Conservation (phyloP, 176 grass and related monocot species). For the barley (Hordeum vulgare) region DNA sequence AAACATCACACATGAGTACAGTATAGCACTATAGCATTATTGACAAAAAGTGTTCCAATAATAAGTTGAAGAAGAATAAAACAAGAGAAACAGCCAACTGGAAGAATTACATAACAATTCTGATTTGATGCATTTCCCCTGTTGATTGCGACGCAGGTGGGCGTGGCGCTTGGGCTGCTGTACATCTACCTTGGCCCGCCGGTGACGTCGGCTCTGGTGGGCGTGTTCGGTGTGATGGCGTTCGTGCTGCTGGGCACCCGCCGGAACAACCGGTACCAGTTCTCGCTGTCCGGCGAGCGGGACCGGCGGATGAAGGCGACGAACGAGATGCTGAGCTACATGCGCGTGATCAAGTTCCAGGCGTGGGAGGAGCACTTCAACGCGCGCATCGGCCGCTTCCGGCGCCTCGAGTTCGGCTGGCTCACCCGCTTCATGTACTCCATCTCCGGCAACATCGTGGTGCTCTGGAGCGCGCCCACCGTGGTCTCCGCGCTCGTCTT, state of each 20-base stretch:
- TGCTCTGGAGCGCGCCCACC: constrained; percentile 76
- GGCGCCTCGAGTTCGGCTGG: constrained; percentile 66
- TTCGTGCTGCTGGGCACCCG: constrained; percentile 65
- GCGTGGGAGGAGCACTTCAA: constrained; percentile 90
- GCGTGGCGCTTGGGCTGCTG: constrained; percentile 22
- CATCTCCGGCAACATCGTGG: constrained; percentile 76
- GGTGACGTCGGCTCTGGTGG: constrained; percentile 64
- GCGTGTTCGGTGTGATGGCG: constrained; percentile 50
- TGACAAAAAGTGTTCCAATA: no score
- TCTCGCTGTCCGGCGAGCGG: constrained; percentile 69
- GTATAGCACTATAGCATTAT: no score
- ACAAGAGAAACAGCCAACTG: no score
- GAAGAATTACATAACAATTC: no score
- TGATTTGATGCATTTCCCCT: no score
- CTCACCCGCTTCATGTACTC: constrained; percentile 93
- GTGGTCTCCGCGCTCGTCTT: constrained; percentile 61
- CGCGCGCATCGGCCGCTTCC: constrained; percentile 55
- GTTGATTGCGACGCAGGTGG: not conserved
- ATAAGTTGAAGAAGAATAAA: no score
- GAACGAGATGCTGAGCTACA: constrained; percentile 94
- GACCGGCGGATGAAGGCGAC: constrained; percentile 96
- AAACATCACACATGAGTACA: no score
- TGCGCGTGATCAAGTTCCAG: constrained; percentile 99
- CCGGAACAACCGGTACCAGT: constrained; percentile 89
- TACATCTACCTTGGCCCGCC: constrained; percentile 72